These are phyloP conservation scores for Geoglossum glabrum DNA, from an alignment of 495 filamentous ascomycete genomes.

Conservation along the genomic window DNA sequence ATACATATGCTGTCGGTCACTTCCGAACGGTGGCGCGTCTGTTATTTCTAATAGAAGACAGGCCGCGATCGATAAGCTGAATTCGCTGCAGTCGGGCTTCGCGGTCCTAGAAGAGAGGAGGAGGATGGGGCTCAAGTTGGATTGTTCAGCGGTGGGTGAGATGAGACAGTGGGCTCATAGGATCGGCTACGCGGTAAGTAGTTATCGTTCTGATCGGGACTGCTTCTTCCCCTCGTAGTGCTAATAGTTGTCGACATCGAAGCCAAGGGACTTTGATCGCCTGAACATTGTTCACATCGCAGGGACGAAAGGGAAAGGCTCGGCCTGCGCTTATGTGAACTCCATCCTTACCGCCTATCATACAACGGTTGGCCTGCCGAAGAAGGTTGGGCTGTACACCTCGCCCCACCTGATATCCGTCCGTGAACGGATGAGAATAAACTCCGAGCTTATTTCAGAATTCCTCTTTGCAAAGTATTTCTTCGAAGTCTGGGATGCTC, in stretches of 20 bases:
- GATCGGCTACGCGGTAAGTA: background rate
- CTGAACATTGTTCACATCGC: constrained; percentile 32
- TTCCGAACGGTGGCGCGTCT: background rate
- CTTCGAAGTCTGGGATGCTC: constrained; percentile 42
- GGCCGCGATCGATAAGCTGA: background rate
- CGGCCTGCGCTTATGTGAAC: constrained; percentile 26
- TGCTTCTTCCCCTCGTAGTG: background rate
- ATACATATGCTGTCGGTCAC: background rate
- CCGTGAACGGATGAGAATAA: constrained; percentile 44
- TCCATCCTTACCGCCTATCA: constrained; percentile 22
- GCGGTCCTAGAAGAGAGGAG: background rate
- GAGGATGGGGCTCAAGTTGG: background rate
- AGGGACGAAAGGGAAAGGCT: constrained; percentile 44
- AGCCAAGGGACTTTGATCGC: constrained; percentile 8
- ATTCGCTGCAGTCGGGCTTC: background rate
- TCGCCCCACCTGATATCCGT: constrained; percentile 41
- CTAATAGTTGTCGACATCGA: background rate
- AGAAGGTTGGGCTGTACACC: constrained; percentile 41
- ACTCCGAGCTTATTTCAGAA: constrained; percentile 28
- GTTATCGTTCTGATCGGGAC: background rate
- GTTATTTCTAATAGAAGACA: background rate
- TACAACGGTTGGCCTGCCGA: constrained; percentile 13
- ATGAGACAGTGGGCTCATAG: background rate
- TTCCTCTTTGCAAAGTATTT: constrained; percentile 38
- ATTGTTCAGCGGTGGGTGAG: background rate